These are phyloP conservation scores for Achaetomiella virescens DNA, from an alignment of 495 filamentous ascomycete species.

Conservation along the genomic window DNA sequence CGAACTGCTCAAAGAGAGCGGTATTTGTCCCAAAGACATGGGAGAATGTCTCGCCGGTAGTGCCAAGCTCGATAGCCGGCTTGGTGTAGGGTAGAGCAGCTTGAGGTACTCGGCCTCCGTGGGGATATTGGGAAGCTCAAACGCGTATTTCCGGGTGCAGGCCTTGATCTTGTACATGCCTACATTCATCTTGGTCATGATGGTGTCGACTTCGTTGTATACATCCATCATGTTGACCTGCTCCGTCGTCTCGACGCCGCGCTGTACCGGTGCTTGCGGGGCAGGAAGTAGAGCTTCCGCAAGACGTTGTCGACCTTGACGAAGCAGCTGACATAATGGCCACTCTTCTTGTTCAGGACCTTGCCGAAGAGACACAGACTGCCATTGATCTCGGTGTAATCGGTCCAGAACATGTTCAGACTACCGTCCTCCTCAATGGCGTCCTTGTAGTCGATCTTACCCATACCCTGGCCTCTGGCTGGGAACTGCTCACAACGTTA, in stretches of 20 bases:
- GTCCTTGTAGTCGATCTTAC: constrained; percentile 74
- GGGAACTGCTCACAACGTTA: constrained; percentile 66
- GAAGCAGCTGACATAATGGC: constrained; percentile 79
- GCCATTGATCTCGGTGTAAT: constrained; percentile 91
- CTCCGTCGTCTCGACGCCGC: constrained; percentile 65
- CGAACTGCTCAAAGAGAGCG: constrained; percentile 93
- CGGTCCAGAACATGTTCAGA: constrained; percentile 91
- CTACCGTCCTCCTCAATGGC: constrained; percentile 87
- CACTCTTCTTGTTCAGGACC: constrained; percentile 81
- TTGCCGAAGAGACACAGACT: constrained; percentile 93
- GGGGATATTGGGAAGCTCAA: constrained; percentile 82
- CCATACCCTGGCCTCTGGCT: constrained; percentile 56
- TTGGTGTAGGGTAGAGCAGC: constrained; percentile 79
- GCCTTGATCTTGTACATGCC: constrained; percentile 89
- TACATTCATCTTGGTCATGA: constrained; percentile 80
- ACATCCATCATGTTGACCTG: constrained; percentile 87
- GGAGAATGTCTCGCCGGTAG: constrained; percentile 82
- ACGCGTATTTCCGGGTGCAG: constrained; percentile 87
- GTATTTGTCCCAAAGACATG: constrained; percentile 93
- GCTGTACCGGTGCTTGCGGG: constrained; percentile 57
- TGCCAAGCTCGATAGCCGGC: constrained; percentile 56
- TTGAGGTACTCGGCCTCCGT: constrained; percentile 89
- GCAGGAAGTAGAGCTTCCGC: constrained; percentile 88
- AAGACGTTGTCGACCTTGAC: constrained; percentile 94
- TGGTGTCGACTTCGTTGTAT: constrained; percentile 73